phyloP scores from a whole-genome alignment of 768 basidiomycete genomes.

The Pilatotrama ljubarskyi region DNA sequence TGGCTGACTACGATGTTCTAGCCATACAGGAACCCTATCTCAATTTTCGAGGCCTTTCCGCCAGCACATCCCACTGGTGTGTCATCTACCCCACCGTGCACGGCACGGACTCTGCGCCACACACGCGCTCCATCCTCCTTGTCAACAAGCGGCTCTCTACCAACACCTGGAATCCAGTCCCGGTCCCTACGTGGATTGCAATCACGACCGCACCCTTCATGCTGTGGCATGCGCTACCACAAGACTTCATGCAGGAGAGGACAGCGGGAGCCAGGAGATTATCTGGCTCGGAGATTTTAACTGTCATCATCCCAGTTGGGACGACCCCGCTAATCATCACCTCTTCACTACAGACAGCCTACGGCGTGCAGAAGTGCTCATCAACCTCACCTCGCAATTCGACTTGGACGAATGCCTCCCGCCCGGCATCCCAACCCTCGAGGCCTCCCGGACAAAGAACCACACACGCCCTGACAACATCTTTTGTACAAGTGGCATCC shows the following conservation, averaged over 20 bases:
- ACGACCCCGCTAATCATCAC: conserved; percentile 32
- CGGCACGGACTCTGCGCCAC: background rate
- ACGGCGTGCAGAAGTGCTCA: conserved; percentile 26
- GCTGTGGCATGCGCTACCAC: conserved; percentile 5
- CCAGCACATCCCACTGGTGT: conserved; percentile 13
- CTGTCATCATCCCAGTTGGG: conserved; percentile 42
- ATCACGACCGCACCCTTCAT: conserved; percentile 23
- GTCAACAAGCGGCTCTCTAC: conserved; percentile 17
- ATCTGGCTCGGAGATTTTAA: conserved; percentile 43
- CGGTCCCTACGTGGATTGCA: conserved; percentile 36
- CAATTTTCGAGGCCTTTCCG: conserved; percentile 23
- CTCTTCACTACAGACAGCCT: conserved; percentile 38
- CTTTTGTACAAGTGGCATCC: conserved; percentile 29
- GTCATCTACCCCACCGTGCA: conserved; percentile 31
- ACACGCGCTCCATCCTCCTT: conserved; percentile 12
- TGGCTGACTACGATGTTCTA: conserved; percentile 33
- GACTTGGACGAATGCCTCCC: too few species aligned
- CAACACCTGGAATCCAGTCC: conserved; percentile 15
- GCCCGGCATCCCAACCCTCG: conserved; percentile 36
- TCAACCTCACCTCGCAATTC: too few species aligned
- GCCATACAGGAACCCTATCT: conserved; percentile 43
- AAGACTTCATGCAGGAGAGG: too few species aligned
- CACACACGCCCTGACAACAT: conserved; percentile 46
- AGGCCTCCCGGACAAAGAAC: conserved; percentile 33
- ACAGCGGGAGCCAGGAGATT: conserved; percentile 11